Conservation (phyloP, 164 flowering plant genomes). For the Magnolia kwangsiensis region DNA sequence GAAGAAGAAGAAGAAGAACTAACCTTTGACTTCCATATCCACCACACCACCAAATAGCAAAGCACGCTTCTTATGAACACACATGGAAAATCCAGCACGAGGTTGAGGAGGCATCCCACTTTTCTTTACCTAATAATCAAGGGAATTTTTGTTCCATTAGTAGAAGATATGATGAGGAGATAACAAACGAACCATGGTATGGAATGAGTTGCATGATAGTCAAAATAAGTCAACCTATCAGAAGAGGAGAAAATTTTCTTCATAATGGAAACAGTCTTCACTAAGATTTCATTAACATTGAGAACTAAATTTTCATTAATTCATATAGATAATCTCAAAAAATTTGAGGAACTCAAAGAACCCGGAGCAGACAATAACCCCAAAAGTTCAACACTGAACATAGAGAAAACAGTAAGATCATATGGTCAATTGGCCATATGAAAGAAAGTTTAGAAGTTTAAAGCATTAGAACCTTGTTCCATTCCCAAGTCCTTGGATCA, state of each 20-base stretch:
- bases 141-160: background rate
- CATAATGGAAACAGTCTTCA: background rate
- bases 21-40: constrained; percentile 94
- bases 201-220: background rate
- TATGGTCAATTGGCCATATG: background rate
- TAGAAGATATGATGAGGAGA: background rate
- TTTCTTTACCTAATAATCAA: constrained; percentile 67
- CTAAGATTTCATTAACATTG: background rate
- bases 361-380: background rate
- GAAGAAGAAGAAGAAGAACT: background rate
- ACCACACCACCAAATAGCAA: constrained; percentile 97
- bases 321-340: background rate
- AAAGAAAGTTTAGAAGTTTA: background rate
- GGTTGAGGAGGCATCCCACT: constrained; percentile 98
- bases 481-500: constrained; percentile 96
- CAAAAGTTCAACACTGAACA: background rate
- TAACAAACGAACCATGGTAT: background rate
- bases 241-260: background rate
- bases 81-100: constrained; percentile 97
- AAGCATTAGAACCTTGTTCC: constrained; percentile 76
- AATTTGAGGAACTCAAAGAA: background rate
- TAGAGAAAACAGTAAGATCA: background rate
- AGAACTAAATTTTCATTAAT: background rate
- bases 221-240: background rate
- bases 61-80: constrained; percentile 92